Evolutionary conservation across 2,329 filamentous ascomycete species (phyloP).

Genomic region (Cytospora piceicola): DNA sequence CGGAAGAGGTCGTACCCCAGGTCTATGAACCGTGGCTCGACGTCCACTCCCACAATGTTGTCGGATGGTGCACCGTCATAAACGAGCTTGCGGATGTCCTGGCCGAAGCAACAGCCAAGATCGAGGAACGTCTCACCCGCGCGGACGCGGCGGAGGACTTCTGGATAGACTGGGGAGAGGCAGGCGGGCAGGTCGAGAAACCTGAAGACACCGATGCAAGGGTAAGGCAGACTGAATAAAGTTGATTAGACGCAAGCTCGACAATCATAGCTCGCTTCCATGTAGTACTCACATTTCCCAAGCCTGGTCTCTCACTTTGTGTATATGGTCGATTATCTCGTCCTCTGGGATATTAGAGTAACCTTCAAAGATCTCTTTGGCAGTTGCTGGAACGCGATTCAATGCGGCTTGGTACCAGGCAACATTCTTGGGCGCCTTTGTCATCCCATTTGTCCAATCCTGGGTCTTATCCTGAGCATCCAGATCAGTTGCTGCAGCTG

Average conservation of each 20-base stretch:
- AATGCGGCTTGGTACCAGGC: background rate
- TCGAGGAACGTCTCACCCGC: slow-evolving; percentile 5
- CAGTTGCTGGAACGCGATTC: background rate
- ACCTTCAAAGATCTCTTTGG: background rate
- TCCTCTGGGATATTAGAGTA: background rate
- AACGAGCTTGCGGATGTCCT: slow-evolving; percentile 16
- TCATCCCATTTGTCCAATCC: background rate
- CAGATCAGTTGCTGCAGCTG: background rate
- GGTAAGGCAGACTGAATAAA: slow-evolving; percentile 2
- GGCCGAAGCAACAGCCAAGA: slow-evolving; percentile 14
- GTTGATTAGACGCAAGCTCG: background rate
- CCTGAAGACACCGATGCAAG: slow-evolving; percentile 9
- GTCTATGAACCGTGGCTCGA: background rate
- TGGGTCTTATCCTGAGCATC: background rate
- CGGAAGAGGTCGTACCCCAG: slow-evolving; percentile 1
- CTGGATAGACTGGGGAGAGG: background rate
- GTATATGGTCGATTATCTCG: background rate
- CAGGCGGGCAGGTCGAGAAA: background rate
- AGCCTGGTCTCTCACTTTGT: background rate
- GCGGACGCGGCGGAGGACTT: background rate
- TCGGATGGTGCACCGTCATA: background rate
- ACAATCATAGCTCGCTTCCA: background rate
- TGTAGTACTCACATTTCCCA: background rate
- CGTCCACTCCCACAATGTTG: slow-evolving; percentile 5
- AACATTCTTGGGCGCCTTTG: background rate